A percentile compares a stretch with the other conserved stretches of the same genome.
phyloP scores from a whole-genome alignment of 2,329 filamentous ascomycete genomes.

The Verticillium isaacii region DNA sequence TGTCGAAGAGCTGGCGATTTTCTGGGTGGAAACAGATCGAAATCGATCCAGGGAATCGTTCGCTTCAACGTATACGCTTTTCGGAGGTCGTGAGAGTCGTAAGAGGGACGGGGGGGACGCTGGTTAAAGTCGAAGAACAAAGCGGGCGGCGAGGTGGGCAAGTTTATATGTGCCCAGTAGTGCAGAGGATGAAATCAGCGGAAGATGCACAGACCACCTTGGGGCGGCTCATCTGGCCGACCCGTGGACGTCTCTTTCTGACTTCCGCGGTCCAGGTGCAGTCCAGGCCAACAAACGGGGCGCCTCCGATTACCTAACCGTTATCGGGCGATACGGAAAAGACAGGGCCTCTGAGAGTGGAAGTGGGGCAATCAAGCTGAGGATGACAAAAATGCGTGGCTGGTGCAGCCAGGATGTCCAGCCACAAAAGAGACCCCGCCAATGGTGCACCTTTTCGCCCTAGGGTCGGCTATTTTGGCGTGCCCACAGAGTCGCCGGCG shows the following conservation, averaged over 20 bases:
- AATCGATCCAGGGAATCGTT: background rate
- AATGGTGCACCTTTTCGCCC: background rate
- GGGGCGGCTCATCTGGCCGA: background rate
- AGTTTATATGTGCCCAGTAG: slow-evolving; percentile 11
- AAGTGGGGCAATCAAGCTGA: background rate
- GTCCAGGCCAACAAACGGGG: background rate
- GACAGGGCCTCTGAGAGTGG: background rate
- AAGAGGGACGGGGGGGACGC: background rate
- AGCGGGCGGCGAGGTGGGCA: slow-evolving; percentile 11
- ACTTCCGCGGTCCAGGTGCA: background rate
- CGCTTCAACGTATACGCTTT: background rate
- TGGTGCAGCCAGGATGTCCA: background rate
- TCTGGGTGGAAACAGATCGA: background rate
- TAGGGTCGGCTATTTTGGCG: slow-evolving; percentile 11
- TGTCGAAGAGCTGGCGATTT: background rate
- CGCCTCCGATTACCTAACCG: background rate
- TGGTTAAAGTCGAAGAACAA: slow-evolving; percentile 5
- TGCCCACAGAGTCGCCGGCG: slow-evolving; percentile 9
- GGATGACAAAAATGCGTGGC: background rate
- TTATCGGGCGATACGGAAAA: background rate
- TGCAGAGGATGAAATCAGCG: slow-evolving; percentile 9
- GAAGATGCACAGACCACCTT: background rate
- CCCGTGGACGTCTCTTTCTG: background rate
- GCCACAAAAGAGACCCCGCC: background rate
- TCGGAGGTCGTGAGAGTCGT: slow-evolving; percentile 2